phyloP scores from a whole-genome alignment of 2,329 filamentous ascomycete genomes.

The Talaromyces sp. region DNA sequence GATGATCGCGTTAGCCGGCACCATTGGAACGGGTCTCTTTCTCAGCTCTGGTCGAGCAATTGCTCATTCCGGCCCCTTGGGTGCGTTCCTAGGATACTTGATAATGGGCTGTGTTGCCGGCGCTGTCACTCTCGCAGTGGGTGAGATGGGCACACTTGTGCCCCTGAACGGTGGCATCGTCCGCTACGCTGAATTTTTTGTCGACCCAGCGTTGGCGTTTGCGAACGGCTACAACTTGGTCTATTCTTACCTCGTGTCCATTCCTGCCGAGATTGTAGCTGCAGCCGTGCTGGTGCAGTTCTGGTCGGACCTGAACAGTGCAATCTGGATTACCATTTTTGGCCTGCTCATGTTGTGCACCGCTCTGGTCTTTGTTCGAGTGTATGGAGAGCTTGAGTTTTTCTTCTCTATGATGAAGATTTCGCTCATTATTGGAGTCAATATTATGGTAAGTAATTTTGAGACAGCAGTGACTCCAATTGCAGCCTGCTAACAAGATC shows the following conservation, averaged over 20 bases:
- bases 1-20: constrained; percentile 59
- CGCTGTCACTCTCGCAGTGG: constrained; percentile 23
- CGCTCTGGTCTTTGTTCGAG: constrained; percentile 48
- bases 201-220: constrained; percentile 37
- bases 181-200: constrained; percentile 36
- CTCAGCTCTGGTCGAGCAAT: constrained; percentile 53
- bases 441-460: constrained; percentile 41
- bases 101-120: constrained; percentile 43
- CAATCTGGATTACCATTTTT: constrained; percentile 55
- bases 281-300: constrained; percentile 30
- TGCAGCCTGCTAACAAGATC: background rate
- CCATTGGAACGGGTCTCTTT: constrained; percentile 56
- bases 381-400: constrained; percentile 55
- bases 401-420: constrained; percentile 54
- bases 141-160: constrained; percentile 27
- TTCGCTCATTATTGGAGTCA: constrained; percentile 50
- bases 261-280: constrained; percentile 33
- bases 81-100: constrained; percentile 48
- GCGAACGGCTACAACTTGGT: constrained; percentile 40
- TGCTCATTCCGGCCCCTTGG: constrained; percentile 50
- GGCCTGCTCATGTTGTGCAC: constrained; percentile 56
- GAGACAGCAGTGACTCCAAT: background rate
- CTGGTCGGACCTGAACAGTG: constrained; percentile 48
- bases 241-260: constrained; percentile 34
- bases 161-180: constrained; percentile 40